Evolutionary conservation across 305 asterid genomes (phyloP).

Genomic region (Solanum hybrid): DNA sequence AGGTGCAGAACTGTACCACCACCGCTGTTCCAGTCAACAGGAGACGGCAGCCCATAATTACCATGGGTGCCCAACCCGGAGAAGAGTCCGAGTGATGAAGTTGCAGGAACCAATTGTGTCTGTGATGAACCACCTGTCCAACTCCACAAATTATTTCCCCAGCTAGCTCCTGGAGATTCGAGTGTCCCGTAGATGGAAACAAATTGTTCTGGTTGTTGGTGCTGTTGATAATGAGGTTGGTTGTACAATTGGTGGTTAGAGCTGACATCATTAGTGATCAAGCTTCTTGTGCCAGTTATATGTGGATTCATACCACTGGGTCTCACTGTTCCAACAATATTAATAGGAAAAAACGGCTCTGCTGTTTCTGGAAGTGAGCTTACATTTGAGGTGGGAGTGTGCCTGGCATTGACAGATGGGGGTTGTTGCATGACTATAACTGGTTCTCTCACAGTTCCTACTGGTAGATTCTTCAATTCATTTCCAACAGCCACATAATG

Average conservation of each 20-base stretch:
- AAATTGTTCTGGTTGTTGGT: slow-evolving; percentile 28
- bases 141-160: slow-evolving; percentile 37
- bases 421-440: slow-evolving; percentile 63
- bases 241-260: slow-evolving; percentile 35
- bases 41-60: slow-evolving; percentile 29
- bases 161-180: slow-evolving; percentile 27
- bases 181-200: slow-evolving; percentile 28
- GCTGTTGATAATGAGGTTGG: slow-evolving; percentile 38
- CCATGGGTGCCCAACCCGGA: slow-evolving; percentile 42
- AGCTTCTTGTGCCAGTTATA: slow-evolving; percentile 35
- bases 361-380: slow-evolving; percentile 51
- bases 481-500: slow-evolving; percentile 33
- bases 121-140: slow-evolving; percentile 35
- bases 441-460: slow-evolving; percentile 70
- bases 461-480: slow-evolving; percentile 60
- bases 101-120: slow-evolving; percentile 38
- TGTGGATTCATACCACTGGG: slow-evolving; percentile 39
- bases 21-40: slow-evolving; percentile 58
- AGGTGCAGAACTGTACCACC: slow-evolving; percentile 43
- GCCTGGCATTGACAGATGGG: slow-evolving; percentile 30
- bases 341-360: slow-evolving; percentile 35
- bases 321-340: slow-evolving; percentile 24
- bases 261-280: slow-evolving; percentile 18
- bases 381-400: slow-evolving; percentile 29
- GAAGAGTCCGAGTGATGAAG: slow-evolving; percentile 72